A percentile compares a stretch with the other conserved stretches of the same genome.
phyloP scores from a whole-genome alignment of 305 asterid genomes.

The Solanum hybrid region DNA sequence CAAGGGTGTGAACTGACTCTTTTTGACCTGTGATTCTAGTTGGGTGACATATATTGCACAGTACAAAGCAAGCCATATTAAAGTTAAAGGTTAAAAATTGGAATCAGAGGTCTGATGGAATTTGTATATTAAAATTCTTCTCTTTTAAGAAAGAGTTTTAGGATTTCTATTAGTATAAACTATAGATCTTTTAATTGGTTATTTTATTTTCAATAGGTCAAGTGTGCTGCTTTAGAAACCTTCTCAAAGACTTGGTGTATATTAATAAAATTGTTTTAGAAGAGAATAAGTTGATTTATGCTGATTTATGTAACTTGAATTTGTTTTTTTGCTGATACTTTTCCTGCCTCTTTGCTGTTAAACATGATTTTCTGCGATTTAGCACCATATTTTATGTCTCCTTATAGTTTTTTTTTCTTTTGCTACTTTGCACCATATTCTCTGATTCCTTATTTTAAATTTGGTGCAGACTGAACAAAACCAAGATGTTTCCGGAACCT shows the following conservation, averaged over 20 bases:
- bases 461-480: conserved; percentile 57
- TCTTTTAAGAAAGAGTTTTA: not conserved
- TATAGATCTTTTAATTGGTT: not conserved
- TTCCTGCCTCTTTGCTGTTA: not conserved
- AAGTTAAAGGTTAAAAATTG: not conserved
- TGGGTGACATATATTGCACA: not conserved
- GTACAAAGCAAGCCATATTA: not conserved
- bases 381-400: not conserved
- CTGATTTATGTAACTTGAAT: not conserved
- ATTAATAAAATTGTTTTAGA: not conserved
- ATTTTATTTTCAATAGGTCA: not conserved
- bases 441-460: conserved; percentile 12
- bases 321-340: not conserved
- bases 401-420: not conserved
- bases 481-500: conserved; percentile 61
- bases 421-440: not conserved
- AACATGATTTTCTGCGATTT: not conserved
- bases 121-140: not conserved
- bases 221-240: not conserved
- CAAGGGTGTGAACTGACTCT: not conserved
- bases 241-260: not conserved
- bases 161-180: not conserved
- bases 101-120: not conserved
- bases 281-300: not conserved
- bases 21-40: not conserved